Evolutionary conservation across 768 basidiomycete species (phyloP).

Genomic region (Thelephora aurantiotincta): DNA sequence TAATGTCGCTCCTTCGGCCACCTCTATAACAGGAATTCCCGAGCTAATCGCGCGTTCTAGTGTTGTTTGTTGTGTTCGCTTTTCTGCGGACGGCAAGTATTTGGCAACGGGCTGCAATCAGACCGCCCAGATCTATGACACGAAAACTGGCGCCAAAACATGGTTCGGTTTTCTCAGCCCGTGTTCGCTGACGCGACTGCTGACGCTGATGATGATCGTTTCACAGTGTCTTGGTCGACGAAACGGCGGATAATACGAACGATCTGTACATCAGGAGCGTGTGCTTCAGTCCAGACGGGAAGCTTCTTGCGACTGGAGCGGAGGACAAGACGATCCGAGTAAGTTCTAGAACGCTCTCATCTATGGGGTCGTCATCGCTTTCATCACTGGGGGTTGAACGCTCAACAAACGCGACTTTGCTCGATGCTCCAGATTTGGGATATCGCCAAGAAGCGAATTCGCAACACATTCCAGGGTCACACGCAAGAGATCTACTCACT

Average conservation of each 20-base stretch:
- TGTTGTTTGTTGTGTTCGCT: conserved; percentile 82
- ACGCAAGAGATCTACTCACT: conserved; percentile 90
- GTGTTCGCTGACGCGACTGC: not conserved
- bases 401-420: not conserved
- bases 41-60: conserved; percentile 18
- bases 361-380: not conserved
- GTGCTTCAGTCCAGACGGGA: conserved; percentile 63
- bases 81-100: conserved; percentile 86
- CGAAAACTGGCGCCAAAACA: conserved; percentile 70
- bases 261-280: conserved; percentile 87
- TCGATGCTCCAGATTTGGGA: conserved; percentile 67
- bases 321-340: conserved; percentile 91
- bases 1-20: conserved; percentile 3
- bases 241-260: conserved; percentile 53
- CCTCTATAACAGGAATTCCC: not conserved
- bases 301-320: conserved; percentile 64
- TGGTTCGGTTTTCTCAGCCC: conserved; percentile 36
- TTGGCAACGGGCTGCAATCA: conserved; percentile 95
- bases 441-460: conserved; percentile 65
- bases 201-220: conserved; percentile 1
- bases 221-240: conserved; percentile 62
- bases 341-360: conserved; percentile 13
- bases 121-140: conserved; percentile 91
- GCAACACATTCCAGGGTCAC: conserved; percentile 77
- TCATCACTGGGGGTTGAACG: not conserved